phyloP scores from a whole-genome alignment of 179 eudicot species.

The Drosera spatulata region DNA sequence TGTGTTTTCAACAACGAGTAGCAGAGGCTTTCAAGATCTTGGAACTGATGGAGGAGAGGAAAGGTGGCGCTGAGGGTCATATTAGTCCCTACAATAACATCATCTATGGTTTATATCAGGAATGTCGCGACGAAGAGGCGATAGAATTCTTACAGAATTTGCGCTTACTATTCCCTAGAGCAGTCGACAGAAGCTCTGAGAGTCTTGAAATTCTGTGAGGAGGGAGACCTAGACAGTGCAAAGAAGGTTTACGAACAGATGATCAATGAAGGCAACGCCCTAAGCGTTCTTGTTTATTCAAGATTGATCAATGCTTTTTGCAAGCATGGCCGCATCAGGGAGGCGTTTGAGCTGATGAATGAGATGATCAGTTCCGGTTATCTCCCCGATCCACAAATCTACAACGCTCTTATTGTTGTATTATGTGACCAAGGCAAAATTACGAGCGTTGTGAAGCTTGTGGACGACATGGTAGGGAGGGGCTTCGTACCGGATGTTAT shows the following conservation, averaged over 20 bases:
- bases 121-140: constrained; percentile 39
- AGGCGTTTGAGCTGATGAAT: constrained; percentile 63
- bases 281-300: constrained; percentile 60
- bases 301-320: constrained; percentile 44
- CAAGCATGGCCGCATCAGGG: constrained; percentile 21
- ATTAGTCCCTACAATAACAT: constrained; percentile 72
- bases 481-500: constrained; percentile 40
- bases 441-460: constrained; percentile 37
- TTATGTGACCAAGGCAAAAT: constrained; percentile 55
- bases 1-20: constrained; percentile 51
- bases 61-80: constrained; percentile 30
- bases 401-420: constrained; percentile 35
- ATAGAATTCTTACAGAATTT: constrained; percentile 45
- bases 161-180: constrained; percentile 65
- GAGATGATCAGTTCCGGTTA: constrained; percentile 48
- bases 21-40: constrained; percentile 51
- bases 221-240: constrained; percentile 34
- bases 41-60: constrained; percentile 65
- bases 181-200: constrained; percentile 48
- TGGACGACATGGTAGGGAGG: constrained; percentile 50
- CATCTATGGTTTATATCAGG: constrained; percentile 58
- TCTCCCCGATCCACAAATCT: constrained; percentile 44
- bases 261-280: constrained; percentile 49
- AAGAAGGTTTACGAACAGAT: constrained; percentile 46
- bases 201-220: constrained; percentile 37